A percentile compares a stretch with the other conserved stretches of the same genome.
These are phyloP conservation scores for Brasilioporus rufonigricans DNA, from an alignment of 768 basidiomycete species.

Conservation along the genomic window DNA sequence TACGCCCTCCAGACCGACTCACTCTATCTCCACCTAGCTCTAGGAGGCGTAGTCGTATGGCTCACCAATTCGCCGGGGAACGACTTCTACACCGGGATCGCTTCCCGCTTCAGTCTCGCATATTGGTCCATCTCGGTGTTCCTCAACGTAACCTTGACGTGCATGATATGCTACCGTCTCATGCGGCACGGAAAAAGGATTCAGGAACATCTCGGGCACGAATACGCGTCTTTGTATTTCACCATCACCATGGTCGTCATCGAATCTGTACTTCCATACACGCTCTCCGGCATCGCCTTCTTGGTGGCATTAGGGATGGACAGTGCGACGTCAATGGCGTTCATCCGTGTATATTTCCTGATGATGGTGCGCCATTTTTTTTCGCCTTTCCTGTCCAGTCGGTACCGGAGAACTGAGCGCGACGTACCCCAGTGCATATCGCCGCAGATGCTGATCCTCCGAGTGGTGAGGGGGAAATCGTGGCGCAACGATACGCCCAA, in stretches of 20 bases:
- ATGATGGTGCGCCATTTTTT: constrained; percentile 12
- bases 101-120: constrained; percentile 3
- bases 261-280: constrained; percentile 9
- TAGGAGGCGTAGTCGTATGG: constrained; percentile 14
- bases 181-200: constrained; percentile 7
- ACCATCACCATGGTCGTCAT: constrained; percentile 7
- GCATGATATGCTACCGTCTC: constrained; percentile 17
- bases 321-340: constrained; percentile 9
- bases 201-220: constrained; percentile 1
- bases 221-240: constrained; percentile 10
- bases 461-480: too few species aligned
- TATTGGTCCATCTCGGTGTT: constrained; percentile 8
- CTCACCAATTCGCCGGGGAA: constrained; percentile 6
- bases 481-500: too few species aligned
- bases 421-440: too few species aligned
- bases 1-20: too few species aligned
- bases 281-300: constrained; percentile 3
- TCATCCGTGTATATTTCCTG: constrained; percentile 12
- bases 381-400: neutral
- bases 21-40: neutral
- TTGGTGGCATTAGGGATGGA: constrained; percentile 7
- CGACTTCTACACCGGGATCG: constrained; percentile 9
- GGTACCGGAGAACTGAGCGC: too few species aligned
- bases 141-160: neutral
- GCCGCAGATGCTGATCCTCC: too few species aligned